Evolutionary conservation across 106 monocot genomes (phyloP).

Genomic region (Ottelia alismoides): DNA sequence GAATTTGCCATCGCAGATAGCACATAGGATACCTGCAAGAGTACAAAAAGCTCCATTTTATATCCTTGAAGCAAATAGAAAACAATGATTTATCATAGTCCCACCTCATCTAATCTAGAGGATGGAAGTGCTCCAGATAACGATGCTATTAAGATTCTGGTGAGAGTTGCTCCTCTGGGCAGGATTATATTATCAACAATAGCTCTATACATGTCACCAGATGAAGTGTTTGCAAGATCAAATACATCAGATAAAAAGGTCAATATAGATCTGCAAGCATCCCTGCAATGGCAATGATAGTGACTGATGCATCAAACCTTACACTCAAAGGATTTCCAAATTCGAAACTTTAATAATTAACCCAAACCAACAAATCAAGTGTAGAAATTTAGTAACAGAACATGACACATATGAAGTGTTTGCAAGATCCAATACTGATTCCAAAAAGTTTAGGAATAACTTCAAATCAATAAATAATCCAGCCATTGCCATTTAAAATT

Average conservation of each 20-base stretch:
- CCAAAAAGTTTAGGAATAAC: no score
- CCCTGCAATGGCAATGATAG: no score
- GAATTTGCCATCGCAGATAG: conserved; percentile 48
- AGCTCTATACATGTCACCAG: conserved; percentile 50
- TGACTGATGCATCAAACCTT: no score
- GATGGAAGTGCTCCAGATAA: conserved; percentile 85
- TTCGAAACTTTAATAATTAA: no score
- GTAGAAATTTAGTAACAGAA: no score
- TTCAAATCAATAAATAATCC: no score
- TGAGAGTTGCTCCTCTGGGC: conserved; percentile 65
- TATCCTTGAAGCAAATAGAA: neutral
- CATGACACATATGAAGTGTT: no score
- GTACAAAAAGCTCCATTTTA: neutral
- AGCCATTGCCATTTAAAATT: no score
- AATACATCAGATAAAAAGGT: conserved; percentile 79
- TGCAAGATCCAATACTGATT: no score
- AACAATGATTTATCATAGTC: neutral
- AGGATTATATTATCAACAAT: conserved; percentile 45
- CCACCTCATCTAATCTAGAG: conserved; percentile 75
- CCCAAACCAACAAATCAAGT: no score
- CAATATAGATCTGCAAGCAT: conserved; percentile 94
- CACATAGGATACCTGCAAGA: conserved; percentile 58
- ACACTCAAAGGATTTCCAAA: no score
- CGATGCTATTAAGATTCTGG: conserved; percentile 83
- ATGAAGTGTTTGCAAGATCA: conserved; percentile 63